phyloP scores from a whole-genome alignment of 2,329 filamentous ascomycete species.

The Talaromyces sp. region DNA sequence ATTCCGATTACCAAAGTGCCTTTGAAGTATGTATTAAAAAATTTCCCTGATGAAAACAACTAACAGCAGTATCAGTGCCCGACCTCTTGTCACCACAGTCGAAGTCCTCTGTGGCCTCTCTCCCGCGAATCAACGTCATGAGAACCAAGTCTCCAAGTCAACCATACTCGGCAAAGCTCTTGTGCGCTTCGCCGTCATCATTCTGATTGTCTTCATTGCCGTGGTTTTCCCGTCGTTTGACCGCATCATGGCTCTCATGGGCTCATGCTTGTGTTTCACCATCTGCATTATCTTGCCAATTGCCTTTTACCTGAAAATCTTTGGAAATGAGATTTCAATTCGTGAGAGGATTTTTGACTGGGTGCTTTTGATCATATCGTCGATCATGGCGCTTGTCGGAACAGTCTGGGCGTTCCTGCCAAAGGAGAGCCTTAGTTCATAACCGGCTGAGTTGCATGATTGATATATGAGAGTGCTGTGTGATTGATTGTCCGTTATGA shows the following conservation, averaged over 20 bases:
- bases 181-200: conserved; percentile 60
- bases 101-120: conserved; percentile 77
- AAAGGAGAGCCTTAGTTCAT: conserved; percentile 60
- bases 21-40: conserved; percentile 53
- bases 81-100: conserved; percentile 78
- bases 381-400: conserved; percentile 64
- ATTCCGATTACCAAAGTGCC: conserved; percentile 96
- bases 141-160: conserved; percentile 36
- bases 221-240: conserved; percentile 74
- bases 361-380: conserved; percentile 63
- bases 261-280: conserved; percentile 82
- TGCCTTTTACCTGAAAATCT: conserved; percentile 85
- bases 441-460: neutral
- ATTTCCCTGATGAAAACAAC: neutral
- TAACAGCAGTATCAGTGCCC: conserved; percentile 46
- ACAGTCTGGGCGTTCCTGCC: conserved; percentile 87
- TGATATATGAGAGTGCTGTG: neutral
- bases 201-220: conserved; percentile 71
- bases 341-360: conserved; percentile 63
- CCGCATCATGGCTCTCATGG: conserved; percentile 85
- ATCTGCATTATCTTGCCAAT: conserved; percentile 90
- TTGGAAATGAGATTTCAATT: conserved; percentile 62
- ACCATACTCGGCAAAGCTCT: conserved; percentile 53
- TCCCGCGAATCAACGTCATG: conserved; percentile 33
- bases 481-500: neutral